Percentiles rank a stretch among this genome's conserved stretches.
These are phyloP conservation scores for Agapanthus africanus DNA, from an alignment of 106 monocot species.

Conservation along the genomic window DNA sequence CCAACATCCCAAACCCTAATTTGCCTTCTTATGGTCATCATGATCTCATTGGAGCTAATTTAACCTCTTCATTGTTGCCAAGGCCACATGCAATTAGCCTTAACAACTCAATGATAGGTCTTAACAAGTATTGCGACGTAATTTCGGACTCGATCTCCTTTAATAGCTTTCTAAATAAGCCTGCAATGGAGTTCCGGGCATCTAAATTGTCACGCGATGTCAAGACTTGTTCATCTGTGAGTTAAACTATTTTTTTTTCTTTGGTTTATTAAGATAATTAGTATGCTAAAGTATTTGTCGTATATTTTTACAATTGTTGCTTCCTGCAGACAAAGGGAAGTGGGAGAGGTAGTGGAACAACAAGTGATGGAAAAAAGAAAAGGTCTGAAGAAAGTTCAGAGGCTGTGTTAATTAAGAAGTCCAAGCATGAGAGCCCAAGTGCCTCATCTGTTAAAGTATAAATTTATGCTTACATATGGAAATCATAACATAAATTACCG, in stretches of 20 bases:
- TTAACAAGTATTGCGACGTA: constrained; percentile 14
- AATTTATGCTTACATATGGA: not conserved
- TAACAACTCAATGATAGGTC: constrained; percentile 10
- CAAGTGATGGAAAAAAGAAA: constrained; percentile 58
- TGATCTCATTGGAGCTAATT: not conserved
- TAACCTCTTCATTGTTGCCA: not conserved
- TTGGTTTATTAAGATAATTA: not conserved
- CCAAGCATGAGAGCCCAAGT: constrained; percentile 32
- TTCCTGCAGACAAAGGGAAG: constrained; percentile 32
- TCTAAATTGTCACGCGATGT: not conserved
- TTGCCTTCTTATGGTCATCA: not conserved
- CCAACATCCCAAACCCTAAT: constrained; percentile 23
- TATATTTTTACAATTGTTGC: not conserved
- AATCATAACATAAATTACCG: too few relatives aligned
- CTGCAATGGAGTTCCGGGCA: constrained; percentile 22
- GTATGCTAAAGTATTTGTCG: too few relatives aligned
- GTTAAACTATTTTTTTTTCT: not conserved
- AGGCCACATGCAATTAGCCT: not conserved
- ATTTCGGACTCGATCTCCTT: constrained; percentile 36
- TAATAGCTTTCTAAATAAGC: constrained; percentile 7
- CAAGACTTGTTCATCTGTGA: constrained; percentile 15
- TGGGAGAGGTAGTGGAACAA: constrained; percentile 27
- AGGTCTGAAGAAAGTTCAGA: constrained; percentile 39
- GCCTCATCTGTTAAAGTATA: constrained; percentile 37
- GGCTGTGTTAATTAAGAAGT: constrained; percentile 35